Evolutionary conservation across 768 basidiomycete genomes (phyloP).

Genomic region (Lentinula guzmanii): DNA sequence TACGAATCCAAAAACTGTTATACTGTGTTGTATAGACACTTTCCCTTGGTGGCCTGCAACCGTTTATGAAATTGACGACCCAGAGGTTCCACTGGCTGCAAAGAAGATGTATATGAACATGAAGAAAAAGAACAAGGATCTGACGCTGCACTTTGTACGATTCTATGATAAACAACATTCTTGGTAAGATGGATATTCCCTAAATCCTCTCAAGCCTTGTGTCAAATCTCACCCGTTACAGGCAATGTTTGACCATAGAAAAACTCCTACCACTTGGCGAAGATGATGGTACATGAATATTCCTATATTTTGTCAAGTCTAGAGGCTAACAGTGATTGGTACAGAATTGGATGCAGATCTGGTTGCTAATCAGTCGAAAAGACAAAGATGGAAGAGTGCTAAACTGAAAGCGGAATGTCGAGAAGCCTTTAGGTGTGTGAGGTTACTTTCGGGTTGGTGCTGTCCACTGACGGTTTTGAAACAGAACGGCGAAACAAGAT

Average conservation of each 20-base stretch:
- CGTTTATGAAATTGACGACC: conserved; percentile 58
- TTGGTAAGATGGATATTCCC: conserved; percentile 37
- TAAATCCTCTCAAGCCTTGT: neutral
- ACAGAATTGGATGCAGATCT: conserved; percentile 65
- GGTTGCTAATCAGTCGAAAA: conserved; percentile 41
- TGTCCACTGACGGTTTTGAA: neutral
- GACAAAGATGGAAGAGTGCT: conserved; percentile 56
- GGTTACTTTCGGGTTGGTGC: neutral
- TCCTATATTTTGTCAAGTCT: neutral
- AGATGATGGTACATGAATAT: conserved; percentile 45
- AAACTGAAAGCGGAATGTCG: conserved; percentile 49
- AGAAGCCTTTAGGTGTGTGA: conserved; percentile 54
- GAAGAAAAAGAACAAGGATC: conserved; percentile 25
- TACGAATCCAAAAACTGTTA: neutral
- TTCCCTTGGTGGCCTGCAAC: conserved; percentile 90
- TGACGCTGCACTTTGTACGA: conserved; percentile 50
- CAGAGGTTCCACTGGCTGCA: conserved; percentile 38
- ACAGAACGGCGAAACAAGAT: conserved; percentile 37
- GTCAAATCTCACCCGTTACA: conserved; percentile 15
- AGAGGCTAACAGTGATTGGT: neutral
- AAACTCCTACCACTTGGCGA: conserved; percentile 67
- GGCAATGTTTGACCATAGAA: conserved; percentile 57
- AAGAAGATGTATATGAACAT: conserved; percentile 24
- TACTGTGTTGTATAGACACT: conserved; percentile 36
- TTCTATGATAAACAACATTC: conserved; percentile 69